phyloP scores from a whole-genome alignment of 176 grass and related monocot species.

The Leersia perrieri region DNA sequence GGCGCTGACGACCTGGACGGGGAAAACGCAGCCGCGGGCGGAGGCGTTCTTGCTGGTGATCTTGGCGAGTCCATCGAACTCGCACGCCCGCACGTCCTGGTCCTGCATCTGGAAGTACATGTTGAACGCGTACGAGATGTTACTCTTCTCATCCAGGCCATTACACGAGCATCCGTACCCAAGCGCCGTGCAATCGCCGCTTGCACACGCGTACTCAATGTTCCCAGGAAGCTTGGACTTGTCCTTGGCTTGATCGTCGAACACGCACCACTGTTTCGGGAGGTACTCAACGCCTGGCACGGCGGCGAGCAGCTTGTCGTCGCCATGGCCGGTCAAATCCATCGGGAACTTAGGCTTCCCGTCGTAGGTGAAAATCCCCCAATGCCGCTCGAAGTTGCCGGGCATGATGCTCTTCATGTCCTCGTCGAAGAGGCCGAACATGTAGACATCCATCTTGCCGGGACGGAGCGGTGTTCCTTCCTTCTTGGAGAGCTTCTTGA shows the following conservation, averaged over 20 bases:
- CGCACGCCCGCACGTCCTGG: conserved; percentile 83
- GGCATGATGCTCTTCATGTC: conserved; percentile 79
- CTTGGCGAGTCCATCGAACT: conserved; percentile 76
- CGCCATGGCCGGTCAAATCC: conserved; percentile 57
- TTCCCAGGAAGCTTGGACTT: conserved; percentile 19
- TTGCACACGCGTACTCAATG: conserved; percentile 65
- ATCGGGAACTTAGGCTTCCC: conserved; percentile 87
- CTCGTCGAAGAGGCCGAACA: conserved; percentile 82
- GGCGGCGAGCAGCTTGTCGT: conserved; percentile 40
- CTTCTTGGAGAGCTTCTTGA: conserved; percentile 60
- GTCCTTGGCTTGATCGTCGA: conserved; percentile 53
- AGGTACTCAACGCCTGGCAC: conserved; percentile 57
- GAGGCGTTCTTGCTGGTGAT: conserved; percentile 61
- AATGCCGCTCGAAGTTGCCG: conserved; percentile 71
- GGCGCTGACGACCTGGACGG: conserved; percentile 58
- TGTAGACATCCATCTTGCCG: conserved; percentile 67
- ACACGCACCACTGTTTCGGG: conserved; percentile 69
- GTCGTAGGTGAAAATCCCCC: conserved; percentile 83
- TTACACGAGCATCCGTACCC: conserved; percentile 63
- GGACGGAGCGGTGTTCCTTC: conserved; percentile 59
- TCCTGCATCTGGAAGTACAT: conserved; percentile 98
- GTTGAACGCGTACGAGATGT: conserved; percentile 87
- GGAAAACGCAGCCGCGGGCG: conserved; percentile 50
- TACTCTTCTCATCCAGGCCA: conserved; percentile 47
- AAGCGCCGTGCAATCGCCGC: conserved; percentile 79